Base-by-base conservation (phyloP, 192 early-diverging fungal genomes). In the Entomortierella parvispora region DNA sequence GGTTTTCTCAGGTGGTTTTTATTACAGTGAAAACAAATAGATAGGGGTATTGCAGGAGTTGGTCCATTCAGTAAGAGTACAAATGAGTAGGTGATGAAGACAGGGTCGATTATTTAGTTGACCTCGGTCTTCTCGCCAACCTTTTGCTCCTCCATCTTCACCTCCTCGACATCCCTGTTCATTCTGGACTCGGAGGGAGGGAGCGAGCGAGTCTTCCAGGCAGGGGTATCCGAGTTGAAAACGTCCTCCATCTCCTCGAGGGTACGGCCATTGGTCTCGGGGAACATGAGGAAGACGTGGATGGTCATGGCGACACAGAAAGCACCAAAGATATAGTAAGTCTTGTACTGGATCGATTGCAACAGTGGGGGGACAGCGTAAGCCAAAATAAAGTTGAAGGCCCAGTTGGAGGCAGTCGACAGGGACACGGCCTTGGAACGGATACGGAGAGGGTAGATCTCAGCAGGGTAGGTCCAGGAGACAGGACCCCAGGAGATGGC, bases 401-500 rank as follows among this genome's bases (percentile, higher is more conserved):
- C 67, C 96, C 95, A 98, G 86, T 98, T 98, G 55, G 94, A 88
- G 9, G 93, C 90, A 23, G 94, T 97, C 10, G 92, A 89, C 14
- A 95, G 65, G 20, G 90, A 88, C 50, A 93, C 89, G 31, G 91
- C 95, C 81, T 95, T 95, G 49, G 94, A 87, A 49, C 96, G 92
- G 60, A 95, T 84, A 45, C 90, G 91, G 58, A 95, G 88, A 29
- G 96, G 94, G 79, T 91, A 96, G 42, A 98, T 96, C 80, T 98
- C 96, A 26, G 92, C 87, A 42, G 94, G 90, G 68, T 95, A 94
- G 68, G 93, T 90, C 96, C 94, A 98, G 7, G 88, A 90, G 28
- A 93, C 87, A 28, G 96, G 96, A 6, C 96, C 96, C 96, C 96
- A 97, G 12, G 95, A 92, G 63, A 82, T 86, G 55, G 94, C 94